Base-by-base conservation (phyloP, 148 eudicot species). In the Suaeda aralocaspica region DNA sequence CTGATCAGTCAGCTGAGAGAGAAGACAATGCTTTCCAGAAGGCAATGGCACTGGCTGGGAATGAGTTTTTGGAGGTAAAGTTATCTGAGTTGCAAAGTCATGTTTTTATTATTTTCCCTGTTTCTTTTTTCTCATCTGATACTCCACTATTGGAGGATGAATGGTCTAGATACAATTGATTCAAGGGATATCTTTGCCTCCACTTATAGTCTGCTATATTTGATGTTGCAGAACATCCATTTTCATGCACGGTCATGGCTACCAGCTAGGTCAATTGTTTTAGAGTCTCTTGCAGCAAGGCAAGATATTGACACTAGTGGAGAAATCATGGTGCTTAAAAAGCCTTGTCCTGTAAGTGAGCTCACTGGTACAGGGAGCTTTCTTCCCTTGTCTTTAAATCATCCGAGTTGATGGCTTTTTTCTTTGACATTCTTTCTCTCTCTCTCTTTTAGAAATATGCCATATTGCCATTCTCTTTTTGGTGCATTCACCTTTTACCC, bases 1-100 rank as follows among this genome's bases (percentile, higher is more conserved):
- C 90, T 74, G 96, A 93, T 79, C 98, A 93, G 72, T 90, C 96
- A 22, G 70, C 89, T 66, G 96, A 88, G 70, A 84, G 78, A 63
- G 96, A 93, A 80, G 79, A 90, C 78, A 87, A 75, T 44, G 96
- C 98, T 68, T 93, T 93, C 73, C 83, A 79, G 64, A 79, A 73
- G 67, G 98, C 98, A 39, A 83, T 87, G 92, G 69, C 83, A 68
- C 70, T 90, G 72, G 84, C 96, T 59, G 96, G 98, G 62, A 82
- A 72, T 72, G 98, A 93, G 67, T 88, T 93, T 78, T 59, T 93
- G 76, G 98, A 93, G 78, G 98, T 93, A 60, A 83, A 81, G 34
- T 71, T 68, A 66, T 39, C 64, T 19, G 42, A 24, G 41, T 19
- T 67, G n/a, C n/a, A n/a, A n/a, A 50, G 44, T 66, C 61, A 34